These are phyloP conservation scores for Botryotinia convoluta DNA, from an alignment of 2,329 filamentous ascomycete species.

Conservation along the genomic window DNA sequence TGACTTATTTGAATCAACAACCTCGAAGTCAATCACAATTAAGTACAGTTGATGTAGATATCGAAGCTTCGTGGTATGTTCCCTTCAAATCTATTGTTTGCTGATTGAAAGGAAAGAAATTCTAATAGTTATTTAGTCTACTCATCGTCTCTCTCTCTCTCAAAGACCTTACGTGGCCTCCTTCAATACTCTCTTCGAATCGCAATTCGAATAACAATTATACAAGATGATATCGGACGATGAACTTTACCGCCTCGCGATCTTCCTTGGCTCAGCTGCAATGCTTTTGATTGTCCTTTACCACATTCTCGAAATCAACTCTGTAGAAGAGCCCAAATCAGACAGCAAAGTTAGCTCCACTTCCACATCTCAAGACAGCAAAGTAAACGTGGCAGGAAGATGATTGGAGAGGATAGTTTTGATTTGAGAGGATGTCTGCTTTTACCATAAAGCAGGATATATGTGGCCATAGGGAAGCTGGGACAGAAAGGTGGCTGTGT, in stretches of 20 bases:
- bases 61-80: slow-evolving; percentile 9
- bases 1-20: neutral
- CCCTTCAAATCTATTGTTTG: no score
- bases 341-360: slow-evolving; percentile 26
- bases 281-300: slow-evolving; percentile 94
- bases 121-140: slow-evolving; percentile 24
- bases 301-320: slow-evolving; percentile 94
- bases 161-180: slow-evolving; percentile 26
- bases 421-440: neutral
- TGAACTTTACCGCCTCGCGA: slow-evolving; percentile 85
- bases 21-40: neutral
- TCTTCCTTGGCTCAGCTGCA: slow-evolving; percentile 84
- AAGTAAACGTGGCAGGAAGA: slow-evolving; percentile 25
- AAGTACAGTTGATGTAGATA: slow-evolving; percentile 22
- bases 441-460: neutral
- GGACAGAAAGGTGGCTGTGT: neutral
- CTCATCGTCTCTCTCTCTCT: neutral
- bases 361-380: slow-evolving; percentile 25
- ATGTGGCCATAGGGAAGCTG: neutral
- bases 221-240: slow-evolving; percentile 88
- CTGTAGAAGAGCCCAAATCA: slow-evolving; percentile 50
- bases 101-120: neutral
- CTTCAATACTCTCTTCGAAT: neutral
- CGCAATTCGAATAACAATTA: slow-evolving; percentile 1
- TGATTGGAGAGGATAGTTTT: slow-evolving; percentile 19